Percentiles rank a stretch among this genome's conserved stretches.
Conservation (phyloP, 371 early-diverging fungal species). For the Apophysomyces trapeziformis region DNA sequence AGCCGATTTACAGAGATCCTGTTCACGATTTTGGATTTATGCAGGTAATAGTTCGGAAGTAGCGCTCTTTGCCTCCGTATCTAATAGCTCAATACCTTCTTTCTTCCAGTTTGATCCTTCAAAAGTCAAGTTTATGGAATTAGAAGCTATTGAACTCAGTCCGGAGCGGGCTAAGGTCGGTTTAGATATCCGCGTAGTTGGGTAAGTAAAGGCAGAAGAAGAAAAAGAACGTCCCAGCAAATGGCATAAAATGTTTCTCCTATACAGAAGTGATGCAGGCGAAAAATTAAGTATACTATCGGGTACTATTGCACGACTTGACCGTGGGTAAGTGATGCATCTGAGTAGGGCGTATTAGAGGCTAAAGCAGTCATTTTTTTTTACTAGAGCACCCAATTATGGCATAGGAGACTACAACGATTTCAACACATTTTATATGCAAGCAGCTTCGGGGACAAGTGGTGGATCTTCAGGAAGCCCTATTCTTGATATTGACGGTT, state of each 20-base stretch:
- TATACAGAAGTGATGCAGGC: slow-evolving; percentile 28
- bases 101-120: slow-evolving; percentile 67
- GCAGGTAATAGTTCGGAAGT: slow-evolving; percentile 28
- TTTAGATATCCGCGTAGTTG: slow-evolving; percentile 82
- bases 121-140: slow-evolving; percentile 76
- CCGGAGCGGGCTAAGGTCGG: slow-evolving; percentile 82
- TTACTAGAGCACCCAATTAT: slow-evolving; percentile 67
- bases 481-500: slow-evolving; percentile 66
- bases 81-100: too few relatives aligned
- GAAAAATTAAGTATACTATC: slow-evolving; percentile 46
- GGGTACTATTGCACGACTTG: slow-evolving; percentile 80
- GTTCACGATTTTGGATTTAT: slow-evolving; percentile 93
- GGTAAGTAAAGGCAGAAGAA: slow-evolving; percentile 31
- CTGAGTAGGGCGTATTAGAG: too few relatives aligned
- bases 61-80: too few relatives aligned
- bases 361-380: neutral
- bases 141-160: slow-evolving; percentile 70
- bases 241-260: neutral
- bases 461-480: slow-evolving; percentile 73
- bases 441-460: slow-evolving; percentile 71
- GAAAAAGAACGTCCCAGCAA: neutral
- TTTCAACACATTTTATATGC: slow-evolving; percentile 73
- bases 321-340: slow-evolving; percentile 50
- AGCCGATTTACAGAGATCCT: slow-evolving; percentile 80
- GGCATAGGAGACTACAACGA: slow-evolving; percentile 73